These are phyloP conservation scores for Tolypocladium inflatum DNA, from an alignment of 2,329 filamentous ascomycete genomes.

Conservation along the genomic window DNA sequence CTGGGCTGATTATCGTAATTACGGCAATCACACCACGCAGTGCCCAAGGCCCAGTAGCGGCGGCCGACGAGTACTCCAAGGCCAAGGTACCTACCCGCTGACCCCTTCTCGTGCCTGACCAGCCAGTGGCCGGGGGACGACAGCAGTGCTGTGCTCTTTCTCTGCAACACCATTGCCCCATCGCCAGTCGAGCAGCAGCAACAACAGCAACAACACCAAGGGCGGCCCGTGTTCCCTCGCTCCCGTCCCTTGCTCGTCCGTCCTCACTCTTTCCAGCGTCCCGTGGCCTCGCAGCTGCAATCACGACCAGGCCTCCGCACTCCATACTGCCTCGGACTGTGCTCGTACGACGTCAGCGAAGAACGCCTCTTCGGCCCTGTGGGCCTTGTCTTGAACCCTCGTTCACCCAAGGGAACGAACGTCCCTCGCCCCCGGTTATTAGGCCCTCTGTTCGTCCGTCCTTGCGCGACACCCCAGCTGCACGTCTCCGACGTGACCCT, in stretches of 20 bases:
- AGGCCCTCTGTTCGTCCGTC: not conserved
- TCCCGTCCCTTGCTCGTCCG: not conserved
- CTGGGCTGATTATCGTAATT: slow-evolving; percentile 10
- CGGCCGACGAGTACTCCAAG: not conserved
- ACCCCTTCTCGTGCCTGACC: not conserved
- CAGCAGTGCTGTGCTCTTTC: not conserved
- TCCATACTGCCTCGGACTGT: not conserved
- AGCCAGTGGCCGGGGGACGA: not conserved
- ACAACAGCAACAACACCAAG: not conserved
- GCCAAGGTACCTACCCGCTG: too few relatives aligned
- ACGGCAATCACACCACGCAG: slow-evolving; percentile 9
- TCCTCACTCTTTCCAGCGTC: not conserved
- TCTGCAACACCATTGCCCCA: not conserved
- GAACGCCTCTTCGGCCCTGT: not conserved
- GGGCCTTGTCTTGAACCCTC: slow-evolving; percentile 1
- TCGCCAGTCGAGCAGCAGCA: not conserved
- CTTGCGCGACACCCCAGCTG: not conserved
- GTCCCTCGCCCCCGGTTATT: not conserved
- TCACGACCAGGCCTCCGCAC: not conserved
- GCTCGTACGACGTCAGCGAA: slow-evolving; percentile 1
- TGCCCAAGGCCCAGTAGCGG: not conserved
- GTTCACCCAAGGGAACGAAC: not conserved
- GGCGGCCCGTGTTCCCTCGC: not conserved
- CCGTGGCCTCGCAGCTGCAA: not conserved
- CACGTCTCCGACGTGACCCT: not conserved